Evolutionary conservation across 2,329 filamentous ascomycete genomes (phyloP).

Genomic region (Lachnellula suecica): DNA sequence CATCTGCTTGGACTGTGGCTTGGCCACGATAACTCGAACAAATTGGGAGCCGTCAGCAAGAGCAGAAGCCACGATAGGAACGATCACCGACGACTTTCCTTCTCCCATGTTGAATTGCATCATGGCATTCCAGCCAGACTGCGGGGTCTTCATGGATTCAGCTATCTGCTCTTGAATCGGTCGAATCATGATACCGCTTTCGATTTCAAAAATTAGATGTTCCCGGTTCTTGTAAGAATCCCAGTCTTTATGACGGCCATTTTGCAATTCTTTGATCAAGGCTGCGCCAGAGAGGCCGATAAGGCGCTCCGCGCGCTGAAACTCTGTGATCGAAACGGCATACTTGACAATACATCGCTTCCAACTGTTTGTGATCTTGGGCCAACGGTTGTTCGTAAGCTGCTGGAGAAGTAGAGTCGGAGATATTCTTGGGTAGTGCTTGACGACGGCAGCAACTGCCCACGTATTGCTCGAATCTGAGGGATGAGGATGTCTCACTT

Average conservation of each 20-base stretch:
- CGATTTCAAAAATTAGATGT: slow-evolving; percentile 62
- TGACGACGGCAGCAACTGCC: not conserved
- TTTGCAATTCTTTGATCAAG: slow-evolving; percentile 43
- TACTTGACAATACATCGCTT: slow-evolving; percentile 15
- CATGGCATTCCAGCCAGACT: slow-evolving; percentile 44
- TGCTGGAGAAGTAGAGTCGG: not conserved
- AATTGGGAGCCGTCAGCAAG: slow-evolving; percentile 52
- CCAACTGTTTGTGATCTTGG: slow-evolving; percentile 9
- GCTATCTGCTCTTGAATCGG: slow-evolving; percentile 50
- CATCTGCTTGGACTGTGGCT: slow-evolving; percentile 62
- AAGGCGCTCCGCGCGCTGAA: slow-evolving; percentile 36
- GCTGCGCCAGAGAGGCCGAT: slow-evolving; percentile 26
- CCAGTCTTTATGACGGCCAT: slow-evolving; percentile 57
- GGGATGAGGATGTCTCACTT: not conserved
- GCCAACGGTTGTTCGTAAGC: not conserved
- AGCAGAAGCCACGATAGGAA: slow-evolving; percentile 58
- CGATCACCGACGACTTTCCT: slow-evolving; percentile 69
- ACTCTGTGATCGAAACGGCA: slow-evolving; percentile 15
- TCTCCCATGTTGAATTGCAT: slow-evolving; percentile 73
- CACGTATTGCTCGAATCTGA: not conserved
- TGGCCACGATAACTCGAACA: slow-evolving; percentile 59
- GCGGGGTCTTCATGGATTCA: slow-evolving; percentile 49
- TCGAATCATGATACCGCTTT: slow-evolving; percentile 61
- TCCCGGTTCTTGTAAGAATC: slow-evolving; percentile 52
- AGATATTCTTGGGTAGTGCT: not conserved